phyloP scores from a whole-genome alignment of 2,329 filamentous ascomycete genomes.

The Sarocladium strictum region DNA sequence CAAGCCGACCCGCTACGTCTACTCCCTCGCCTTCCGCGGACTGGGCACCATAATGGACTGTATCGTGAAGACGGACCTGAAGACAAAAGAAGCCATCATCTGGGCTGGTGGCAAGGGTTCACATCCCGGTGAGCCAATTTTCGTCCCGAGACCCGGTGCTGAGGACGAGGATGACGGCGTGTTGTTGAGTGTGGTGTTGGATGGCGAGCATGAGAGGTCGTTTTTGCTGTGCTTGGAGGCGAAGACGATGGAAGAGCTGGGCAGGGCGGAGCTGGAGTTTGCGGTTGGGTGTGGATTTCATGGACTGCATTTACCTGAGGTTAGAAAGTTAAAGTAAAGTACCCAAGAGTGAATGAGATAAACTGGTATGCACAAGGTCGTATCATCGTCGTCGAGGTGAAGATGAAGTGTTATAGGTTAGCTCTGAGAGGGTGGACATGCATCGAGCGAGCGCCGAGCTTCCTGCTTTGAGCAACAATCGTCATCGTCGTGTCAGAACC shows the following conservation, averaged over 20 bases:
- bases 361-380: too few species aligned
- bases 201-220: slow-evolving; percentile 51
- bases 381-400: too few species aligned
- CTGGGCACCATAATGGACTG: slow-evolving; percentile 56
- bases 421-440: too few species aligned
- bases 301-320: slow-evolving; percentile 40
- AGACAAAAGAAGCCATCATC: slow-evolving; percentile 41
- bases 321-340: background rate
- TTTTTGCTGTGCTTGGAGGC: slow-evolving; percentile 64
- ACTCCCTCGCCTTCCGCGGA: slow-evolving; percentile 50
- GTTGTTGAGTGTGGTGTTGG: slow-evolving; percentile 56
- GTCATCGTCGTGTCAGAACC: too few species aligned
- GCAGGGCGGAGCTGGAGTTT: slow-evolving; percentile 56
- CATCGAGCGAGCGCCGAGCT: too few species aligned
- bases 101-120: slow-evolving; percentile 56
- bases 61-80: slow-evolving; percentile 59
- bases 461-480: too few species aligned
- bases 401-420: too few species aligned
- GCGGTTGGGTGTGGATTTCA: slow-evolving; percentile 61
- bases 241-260: slow-evolving; percentile 55
- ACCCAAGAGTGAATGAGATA: too few species aligned
- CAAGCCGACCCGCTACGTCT: slow-evolving; percentile 53
- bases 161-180: slow-evolving; percentile 57
- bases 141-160: slow-evolving; percentile 41
- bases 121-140: slow-evolving; percentile 65